Evolutionary conservation across 2,329 filamentous ascomycete species (phyloP), one percentile per base, ranked within the genome.

Genomic region (Aspergillus floridensis): DNA sequence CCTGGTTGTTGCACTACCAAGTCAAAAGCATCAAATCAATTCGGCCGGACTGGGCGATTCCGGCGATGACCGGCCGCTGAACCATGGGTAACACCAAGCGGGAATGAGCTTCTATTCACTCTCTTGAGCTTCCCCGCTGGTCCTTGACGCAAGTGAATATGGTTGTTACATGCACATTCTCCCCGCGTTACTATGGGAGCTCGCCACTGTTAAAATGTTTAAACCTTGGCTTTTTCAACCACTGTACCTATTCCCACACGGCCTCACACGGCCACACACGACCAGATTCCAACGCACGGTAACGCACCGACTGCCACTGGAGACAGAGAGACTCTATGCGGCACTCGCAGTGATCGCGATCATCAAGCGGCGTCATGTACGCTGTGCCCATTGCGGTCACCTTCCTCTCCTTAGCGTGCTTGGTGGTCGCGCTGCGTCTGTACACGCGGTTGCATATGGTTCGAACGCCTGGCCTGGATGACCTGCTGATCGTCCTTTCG

Each of bases 401-500:
- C 6, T 71, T 72, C 21, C 61, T 66, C 8, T 26, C 29, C 1
- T 41, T 70, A 49, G 57, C 70, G 2, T 53, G 46, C 26, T 21
- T 71, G n/a, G 53, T 56, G 14, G 66, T 72, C 35, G 58, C 49
- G 1, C 24, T 69, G 26, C 64, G 71, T 21, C 47, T 73, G 32
- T 68, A 59, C 26, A 67, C 68, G 21, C 60, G 71, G 7, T 57
- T 69, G 7, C 51, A 52, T 21, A 26, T 72, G 11, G 60, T 70
- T 19, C 67, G 63, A 35, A 61, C 59, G 5, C 64, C 67, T 3
- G 70, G 71, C 16, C 65, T 65, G 57, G 71, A 73, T 59, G 71
- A 73, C 59, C 26, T 68, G 38, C n/a, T 71, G 16, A 60, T 72
- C 51, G 46, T 59, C 4, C 4, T 51, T 24, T 63, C 71, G 44